Conservation (phyloP, 1,139 yeast species). For the Yueomyces sp. region DNA sequence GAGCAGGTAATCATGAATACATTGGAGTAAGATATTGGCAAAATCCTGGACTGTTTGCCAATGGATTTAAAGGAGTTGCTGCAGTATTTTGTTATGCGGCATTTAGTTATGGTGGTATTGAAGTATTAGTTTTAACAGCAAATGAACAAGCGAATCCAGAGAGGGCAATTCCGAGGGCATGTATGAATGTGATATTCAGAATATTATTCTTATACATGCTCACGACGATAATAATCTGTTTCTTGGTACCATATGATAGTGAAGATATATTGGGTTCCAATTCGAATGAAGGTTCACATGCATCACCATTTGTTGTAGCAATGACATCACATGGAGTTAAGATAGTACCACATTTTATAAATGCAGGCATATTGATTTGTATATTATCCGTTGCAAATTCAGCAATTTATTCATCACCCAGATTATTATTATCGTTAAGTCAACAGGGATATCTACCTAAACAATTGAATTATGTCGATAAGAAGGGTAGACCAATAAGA, state of each 20-base stretch:
- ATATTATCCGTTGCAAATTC: conserved; percentile 65
- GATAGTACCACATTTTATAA: conserved; percentile 56
- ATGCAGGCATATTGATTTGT: conserved; percentile 55
- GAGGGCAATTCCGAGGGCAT: conserved; percentile 50
- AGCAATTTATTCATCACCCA: conserved; percentile 58
- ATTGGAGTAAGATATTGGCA: conserved; percentile 48
- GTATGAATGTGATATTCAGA: conserved; percentile 61
- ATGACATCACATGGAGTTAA: conserved; percentile 47
- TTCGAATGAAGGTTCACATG: conserved; percentile 27
- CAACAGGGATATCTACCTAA: conserved; percentile 50
- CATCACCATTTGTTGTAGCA: conserved; percentile 66
- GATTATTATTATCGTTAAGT: conserved; percentile 49
- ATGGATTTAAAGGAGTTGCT: conserved; percentile 65
- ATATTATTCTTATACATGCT: conserved; percentile 48
- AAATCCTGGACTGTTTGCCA: conserved; percentile 45
- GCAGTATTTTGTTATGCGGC: conserved; percentile 71
- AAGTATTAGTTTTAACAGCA: conserved; percentile 70
- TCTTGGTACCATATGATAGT: conserved; percentile 49
- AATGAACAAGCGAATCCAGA: conserved; percentile 70
- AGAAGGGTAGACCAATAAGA: conserved; percentile 43
- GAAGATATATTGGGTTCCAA: conserved; percentile 32
- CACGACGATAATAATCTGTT: conserved; percentile 44
- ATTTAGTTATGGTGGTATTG: conserved; percentile 73
- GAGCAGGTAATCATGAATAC: conserved; percentile 40
- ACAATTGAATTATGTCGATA: conserved; percentile 41